These are phyloP conservation scores for Begonia loranthoides DNA, from an alignment of 306 rosid species.

Conservation along the genomic window DNA sequence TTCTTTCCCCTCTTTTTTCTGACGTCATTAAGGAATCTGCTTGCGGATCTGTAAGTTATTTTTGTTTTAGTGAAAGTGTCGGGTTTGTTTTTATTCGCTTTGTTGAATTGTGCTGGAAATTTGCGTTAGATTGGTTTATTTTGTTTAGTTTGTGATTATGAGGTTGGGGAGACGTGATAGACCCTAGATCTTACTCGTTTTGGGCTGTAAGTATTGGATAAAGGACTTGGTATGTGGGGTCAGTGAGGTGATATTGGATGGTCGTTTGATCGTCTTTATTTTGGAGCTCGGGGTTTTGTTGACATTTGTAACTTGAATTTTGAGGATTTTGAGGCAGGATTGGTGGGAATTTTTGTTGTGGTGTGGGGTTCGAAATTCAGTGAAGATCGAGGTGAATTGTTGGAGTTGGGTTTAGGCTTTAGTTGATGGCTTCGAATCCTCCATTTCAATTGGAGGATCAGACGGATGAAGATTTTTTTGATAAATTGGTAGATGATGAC, in stretches of 20 bases:
- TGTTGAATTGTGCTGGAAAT: conserved; percentile 17
- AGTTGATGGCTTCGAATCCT: conserved; percentile 68
- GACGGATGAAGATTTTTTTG: conserved; percentile 83
- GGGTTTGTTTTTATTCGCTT: conserved; percentile 6
- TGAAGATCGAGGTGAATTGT: conserved; percentile 12
- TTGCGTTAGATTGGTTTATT: conserved; percentile 11
- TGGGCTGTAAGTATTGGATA: conserved; percentile 13
- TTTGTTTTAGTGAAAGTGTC: not conserved
- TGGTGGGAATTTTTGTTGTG: conserved; percentile 11
- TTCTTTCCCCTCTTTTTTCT: too few species aligned
- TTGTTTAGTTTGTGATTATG: conserved; percentile 11
- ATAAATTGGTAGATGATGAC: conserved; percentile 76
- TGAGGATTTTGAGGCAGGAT: conserved; percentile 12
- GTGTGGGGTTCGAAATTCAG: conserved; percentile 18
- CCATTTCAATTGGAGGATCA: conserved; percentile 80
- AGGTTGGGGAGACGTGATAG: conserved; percentile 19
- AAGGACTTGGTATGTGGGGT: conserved; percentile 12
- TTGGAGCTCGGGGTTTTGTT: conserved; percentile 35
- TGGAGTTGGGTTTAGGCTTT: conserved; percentile 26
- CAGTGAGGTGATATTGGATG: conserved; percentile 8
- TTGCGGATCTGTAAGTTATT: conserved; percentile 29
- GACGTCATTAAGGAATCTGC: conserved; percentile 11
- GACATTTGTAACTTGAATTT: conserved; percentile 19
- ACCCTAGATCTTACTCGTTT: conserved; percentile 34
- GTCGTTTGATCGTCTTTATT: conserved; percentile 1